A percentile compares a stretch with the other conserved stretches of the same genome.
Evolutionary conservation across 352 stramenopile species (phyloP).

Genomic region (Globisporangium barbulae): DNA sequence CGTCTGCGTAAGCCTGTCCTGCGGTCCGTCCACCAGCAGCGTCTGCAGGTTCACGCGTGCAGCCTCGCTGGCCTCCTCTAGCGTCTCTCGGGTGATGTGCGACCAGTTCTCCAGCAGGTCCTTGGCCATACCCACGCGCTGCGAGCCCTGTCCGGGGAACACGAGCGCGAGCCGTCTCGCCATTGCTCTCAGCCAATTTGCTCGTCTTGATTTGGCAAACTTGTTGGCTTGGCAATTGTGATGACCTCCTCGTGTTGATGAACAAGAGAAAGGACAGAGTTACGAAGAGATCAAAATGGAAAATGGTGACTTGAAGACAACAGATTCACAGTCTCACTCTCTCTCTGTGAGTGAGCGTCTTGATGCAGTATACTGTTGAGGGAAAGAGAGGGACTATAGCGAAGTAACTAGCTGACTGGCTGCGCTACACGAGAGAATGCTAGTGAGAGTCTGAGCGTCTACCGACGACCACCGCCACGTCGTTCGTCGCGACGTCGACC

Average conservation of each 20-base stretch:
- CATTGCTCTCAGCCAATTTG: slow-evolving; percentile 2
- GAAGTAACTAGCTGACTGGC: not conserved
- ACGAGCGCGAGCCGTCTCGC: slow-evolving; percentile 54
- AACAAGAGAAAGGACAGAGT: slow-evolving; percentile 3
- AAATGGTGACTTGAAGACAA: not conserved
- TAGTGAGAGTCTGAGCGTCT: slow-evolving; percentile 10
- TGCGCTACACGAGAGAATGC: not conserved
- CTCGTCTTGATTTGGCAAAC: not conserved
- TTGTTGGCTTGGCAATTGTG: not conserved
- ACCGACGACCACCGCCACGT: slow-evolving; percentile 45
- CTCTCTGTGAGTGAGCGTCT: not conserved
- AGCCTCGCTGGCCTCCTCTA: slow-evolving; percentile 81
- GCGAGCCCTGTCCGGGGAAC: slow-evolving; percentile 84
- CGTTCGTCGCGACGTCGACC: slow-evolving; percentile 26
- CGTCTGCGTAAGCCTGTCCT: slow-evolving; percentile 64
- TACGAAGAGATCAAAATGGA: not conserved
- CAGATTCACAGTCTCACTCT: not conserved
- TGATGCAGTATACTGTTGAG: slow-evolving; percentile 4
- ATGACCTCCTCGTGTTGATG: not conserved
- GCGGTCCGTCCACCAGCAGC: slow-evolving; percentile 60
- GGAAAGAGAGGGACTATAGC: not conserved
- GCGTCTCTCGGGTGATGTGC: slow-evolving; percentile 40
- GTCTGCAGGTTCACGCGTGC: slow-evolving; percentile 49
- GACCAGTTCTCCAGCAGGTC: slow-evolving; percentile 76
- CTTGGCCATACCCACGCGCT: slow-evolving; percentile 74